A percentile compares a stretch with the other conserved stretches of the same genome.
Evolutionary conservation across 768 basidiomycete species (phyloP).

Genomic region (Phylloporus arenicola): DNA sequence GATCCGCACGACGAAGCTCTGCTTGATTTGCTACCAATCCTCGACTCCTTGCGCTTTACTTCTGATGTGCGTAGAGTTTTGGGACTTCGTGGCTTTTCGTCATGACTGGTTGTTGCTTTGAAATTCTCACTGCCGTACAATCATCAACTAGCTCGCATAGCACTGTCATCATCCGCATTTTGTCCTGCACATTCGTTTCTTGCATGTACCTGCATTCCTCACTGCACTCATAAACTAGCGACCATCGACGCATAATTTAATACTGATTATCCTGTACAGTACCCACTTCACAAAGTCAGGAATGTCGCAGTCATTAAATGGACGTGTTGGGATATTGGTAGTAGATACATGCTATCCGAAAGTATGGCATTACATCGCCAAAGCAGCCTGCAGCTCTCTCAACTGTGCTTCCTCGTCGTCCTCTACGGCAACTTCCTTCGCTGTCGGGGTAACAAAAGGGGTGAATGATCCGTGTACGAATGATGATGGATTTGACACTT

Average conservation of each 20-base stretch:
- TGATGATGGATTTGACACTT: slow-evolving; percentile 22
- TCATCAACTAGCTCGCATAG: slow-evolving; percentile 15
- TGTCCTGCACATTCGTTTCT: slow-evolving; percentile 18
- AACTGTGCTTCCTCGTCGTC: slow-evolving; percentile 92
- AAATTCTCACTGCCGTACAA: slow-evolving; percentile 3
- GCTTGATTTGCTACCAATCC: slow-evolving; percentile 89
- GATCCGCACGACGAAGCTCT: slow-evolving; percentile 96
- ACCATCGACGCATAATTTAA: slow-evolving; percentile 33
- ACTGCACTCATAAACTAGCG: slow-evolving; percentile 26
- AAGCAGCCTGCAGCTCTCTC: slow-evolving; percentile 77
- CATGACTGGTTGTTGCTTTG: slow-evolving; percentile 16
- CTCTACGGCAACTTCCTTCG: slow-evolving; percentile 49
- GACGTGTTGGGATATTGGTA: slow-evolving; percentile 30
- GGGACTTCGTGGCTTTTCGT: slow-evolving; percentile 59
- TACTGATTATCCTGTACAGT: slow-evolving; percentile 35
- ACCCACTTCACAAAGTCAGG: slow-evolving; percentile 23
- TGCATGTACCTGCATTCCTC: slow-evolving; percentile 25
- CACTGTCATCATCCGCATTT: slow-evolving; percentile 23
- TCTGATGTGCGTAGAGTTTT: slow-evolving; percentile 91
- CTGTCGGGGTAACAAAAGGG: slow-evolving; percentile 4
- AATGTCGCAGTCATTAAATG: slow-evolving; percentile 27
- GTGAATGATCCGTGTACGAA: slow-evolving; percentile 4
- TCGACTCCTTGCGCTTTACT: slow-evolving; percentile 94
- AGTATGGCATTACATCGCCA: slow-evolving; percentile 62
- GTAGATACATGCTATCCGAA: slow-evolving; percentile 25